Base-by-base conservation (phyloP, 495 filamentous ascomycete genomes). In the Aspergillus nanangensis region DNA sequence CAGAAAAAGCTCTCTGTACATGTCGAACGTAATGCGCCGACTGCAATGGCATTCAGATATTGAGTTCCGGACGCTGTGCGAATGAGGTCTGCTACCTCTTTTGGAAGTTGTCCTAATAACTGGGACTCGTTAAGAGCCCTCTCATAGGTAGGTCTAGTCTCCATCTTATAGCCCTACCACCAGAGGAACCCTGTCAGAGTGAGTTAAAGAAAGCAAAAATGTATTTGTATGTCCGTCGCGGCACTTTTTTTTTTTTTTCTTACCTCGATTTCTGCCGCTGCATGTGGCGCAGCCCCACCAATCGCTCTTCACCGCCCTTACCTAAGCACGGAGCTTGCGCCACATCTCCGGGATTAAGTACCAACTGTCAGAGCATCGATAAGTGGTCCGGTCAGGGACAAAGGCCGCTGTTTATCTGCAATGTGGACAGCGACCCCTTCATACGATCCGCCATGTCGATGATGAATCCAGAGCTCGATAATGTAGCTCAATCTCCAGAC, bases 41-140 rank as follows among this genome's bases (percentile, higher is more conserved):
- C 64, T 44, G 86, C 76, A 58, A 95, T 70, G 44, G 78, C 75
- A 61, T 86, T 79, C 41, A 93, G 78, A 65, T 89, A 84, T 53
- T 78, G 71, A 43, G 73, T 69, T 53, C 82, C 76, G 42, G 70
- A 75, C 49, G 82, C 75, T 53, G 79, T 69, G 52, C 72, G 76
- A 66, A 92, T 76, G 49, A 84, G 74, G 41, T 76, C 66, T 44
- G 82, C 56, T 51, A 87, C 68, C 62, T 87, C 86, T 46, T 70
- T 72, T 34, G 85, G 85, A 47, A 90, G 62, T 53, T 78, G 62
- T 31, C 65, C 60, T 21, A 84, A 64, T 24, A 74, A 58, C 50
- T 67, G 61, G 50, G 66, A 66, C 63, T 72, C 69, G 43, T 56
- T 58, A 10, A 72, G 67, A 66, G 61, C 55, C 65, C 62, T 63